Evolutionary conservation across 1,284 basidiomycete genomes (phyloP).

Genomic region (Ganoderma boninense): DNA sequence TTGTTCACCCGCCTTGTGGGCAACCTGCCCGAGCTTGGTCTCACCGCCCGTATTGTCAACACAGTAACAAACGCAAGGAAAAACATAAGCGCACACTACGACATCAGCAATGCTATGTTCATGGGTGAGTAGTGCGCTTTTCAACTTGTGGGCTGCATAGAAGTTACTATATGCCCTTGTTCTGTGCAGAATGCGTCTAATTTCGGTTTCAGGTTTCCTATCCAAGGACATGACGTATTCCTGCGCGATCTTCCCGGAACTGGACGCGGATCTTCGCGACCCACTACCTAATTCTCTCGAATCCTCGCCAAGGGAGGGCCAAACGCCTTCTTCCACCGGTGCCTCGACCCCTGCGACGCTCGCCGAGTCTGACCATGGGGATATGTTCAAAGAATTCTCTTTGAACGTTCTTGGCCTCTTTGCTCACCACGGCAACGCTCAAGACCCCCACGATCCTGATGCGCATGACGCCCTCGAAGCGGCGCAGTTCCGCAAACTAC

Average conservation of each 20-base stretch:
- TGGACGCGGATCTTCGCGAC: constrained; percentile 64
- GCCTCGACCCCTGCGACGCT: constrained; percentile 29
- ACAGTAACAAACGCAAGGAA: constrained; percentile 37
- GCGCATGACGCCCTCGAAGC: constrained; percentile 64
- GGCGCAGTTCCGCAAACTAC: constrained; percentile 74
- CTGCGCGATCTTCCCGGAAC: constrained; percentile 74
- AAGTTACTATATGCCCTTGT: constrained; percentile 9
- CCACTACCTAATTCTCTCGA: neutral
- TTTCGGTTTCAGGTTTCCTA: constrained; percentile 64
- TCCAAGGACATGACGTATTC: constrained; percentile 86
- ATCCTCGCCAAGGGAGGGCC: constrained; percentile 6
- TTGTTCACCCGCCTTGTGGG: constrained; percentile 31
- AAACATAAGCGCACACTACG: constrained; percentile 46
- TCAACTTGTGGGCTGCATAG: constrained; percentile 7
- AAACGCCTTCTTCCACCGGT: constrained; percentile 20
- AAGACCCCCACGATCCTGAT: constrained; percentile 1
- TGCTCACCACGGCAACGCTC: constrained; percentile 9
- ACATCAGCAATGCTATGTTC: constrained; percentile 46
- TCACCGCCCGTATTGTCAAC: constrained; percentile 34
- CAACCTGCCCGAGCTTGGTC: constrained; percentile 28
- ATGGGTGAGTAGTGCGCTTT: constrained; percentile 33
- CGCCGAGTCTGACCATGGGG: constrained; percentile 20
- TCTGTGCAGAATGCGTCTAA: neutral
- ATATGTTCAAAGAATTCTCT: constrained; percentile 16
- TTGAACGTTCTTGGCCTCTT: constrained; percentile 20